These are phyloP conservation scores for Apiotrichum brassicae DNA, from an alignment of 1,284 basidiomycete genomes.

Conservation along the genomic window DNA sequence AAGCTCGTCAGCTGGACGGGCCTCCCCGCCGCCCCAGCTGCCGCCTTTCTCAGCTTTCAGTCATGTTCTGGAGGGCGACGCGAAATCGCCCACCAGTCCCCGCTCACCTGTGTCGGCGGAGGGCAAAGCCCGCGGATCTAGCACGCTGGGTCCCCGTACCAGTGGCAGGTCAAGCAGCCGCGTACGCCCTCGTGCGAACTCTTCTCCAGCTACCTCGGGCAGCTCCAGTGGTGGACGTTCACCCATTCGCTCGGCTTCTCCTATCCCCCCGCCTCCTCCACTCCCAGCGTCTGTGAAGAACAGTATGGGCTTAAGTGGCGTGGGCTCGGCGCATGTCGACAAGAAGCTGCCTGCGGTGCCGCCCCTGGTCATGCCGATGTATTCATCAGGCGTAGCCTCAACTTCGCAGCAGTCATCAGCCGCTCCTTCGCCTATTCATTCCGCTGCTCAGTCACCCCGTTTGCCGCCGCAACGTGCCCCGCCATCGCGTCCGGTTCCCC, in stretches of 20 bases:
- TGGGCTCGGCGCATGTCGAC: neutral
- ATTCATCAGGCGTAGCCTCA: neutral
- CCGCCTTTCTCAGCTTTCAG: neutral
- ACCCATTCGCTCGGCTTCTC: neutral
- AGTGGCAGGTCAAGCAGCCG: neutral
- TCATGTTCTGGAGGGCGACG: neutral
- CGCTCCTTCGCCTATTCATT: neutral
- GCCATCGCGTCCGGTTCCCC: conserved; percentile 10
- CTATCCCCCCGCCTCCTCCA: too few species aligned
- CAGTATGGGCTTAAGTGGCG: too few species aligned
- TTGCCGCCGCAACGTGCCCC: conserved; percentile 7
- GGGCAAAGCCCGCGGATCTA: neutral
- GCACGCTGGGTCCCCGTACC: neutral
- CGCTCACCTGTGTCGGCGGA: neutral
- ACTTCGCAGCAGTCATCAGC: neutral
- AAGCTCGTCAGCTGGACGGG: neutral
- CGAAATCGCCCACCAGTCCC: neutral
- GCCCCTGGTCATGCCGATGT: too few species aligned
- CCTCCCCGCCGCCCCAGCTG: neutral
- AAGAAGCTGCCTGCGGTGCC: neutral
- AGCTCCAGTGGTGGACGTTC: neutral
- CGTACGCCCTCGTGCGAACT: neutral
- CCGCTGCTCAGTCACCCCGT: neutral
- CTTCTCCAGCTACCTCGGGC: neutral
- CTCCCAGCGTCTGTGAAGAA: too few species aligned